Conservation (phyloP, 2,329 filamentous ascomycete genomes). For the Fusarium sp. region DNA sequence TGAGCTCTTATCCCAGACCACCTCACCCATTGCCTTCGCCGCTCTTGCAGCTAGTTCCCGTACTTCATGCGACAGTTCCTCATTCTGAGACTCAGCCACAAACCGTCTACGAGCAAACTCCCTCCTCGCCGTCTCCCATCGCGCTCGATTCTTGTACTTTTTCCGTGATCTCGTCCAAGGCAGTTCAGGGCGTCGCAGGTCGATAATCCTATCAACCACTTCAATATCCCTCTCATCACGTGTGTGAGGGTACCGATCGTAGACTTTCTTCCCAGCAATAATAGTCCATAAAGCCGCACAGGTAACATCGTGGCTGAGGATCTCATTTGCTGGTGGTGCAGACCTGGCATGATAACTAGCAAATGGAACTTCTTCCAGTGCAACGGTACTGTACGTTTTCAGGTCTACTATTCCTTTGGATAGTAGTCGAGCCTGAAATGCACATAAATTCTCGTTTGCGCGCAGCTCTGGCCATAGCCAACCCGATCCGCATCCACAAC, state of each 20-base stretch:
- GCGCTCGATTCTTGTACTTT: conserved; percentile 1
- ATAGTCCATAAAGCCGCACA: conserved; percentile 1
- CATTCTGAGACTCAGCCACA: conserved; percentile 7
- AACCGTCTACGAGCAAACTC: conserved; percentile 11
- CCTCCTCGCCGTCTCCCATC: conserved; percentile 20
- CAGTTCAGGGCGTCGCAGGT: background rate
- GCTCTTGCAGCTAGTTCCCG: background rate
- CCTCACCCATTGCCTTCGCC: background rate
- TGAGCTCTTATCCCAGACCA: background rate
- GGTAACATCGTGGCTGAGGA: background rate
- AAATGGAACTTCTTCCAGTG: background rate
- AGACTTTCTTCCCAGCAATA: background rate
- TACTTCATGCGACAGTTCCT: rapidly evolving
- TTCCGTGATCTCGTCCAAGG: conserved; percentile 16
- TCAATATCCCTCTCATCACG: conserved; percentile 16
- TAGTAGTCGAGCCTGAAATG: conserved; percentile 2
- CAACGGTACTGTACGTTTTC: rapidly evolving
- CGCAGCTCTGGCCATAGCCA: conserved; percentile 20
- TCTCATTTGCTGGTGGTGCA: background rate
- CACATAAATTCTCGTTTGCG: conserved; percentile 9
- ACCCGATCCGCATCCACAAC: conserved; percentile 15
- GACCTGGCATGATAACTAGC: background rate
- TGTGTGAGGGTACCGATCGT: background rate
- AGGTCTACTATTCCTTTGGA: background rate
- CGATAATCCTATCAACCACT: background rate